These are phyloP conservation scores for Mycosphaerelloides madeirae DNA, from an alignment of 2,329 filamentous ascomycete genomes.

Conservation along the genomic window DNA sequence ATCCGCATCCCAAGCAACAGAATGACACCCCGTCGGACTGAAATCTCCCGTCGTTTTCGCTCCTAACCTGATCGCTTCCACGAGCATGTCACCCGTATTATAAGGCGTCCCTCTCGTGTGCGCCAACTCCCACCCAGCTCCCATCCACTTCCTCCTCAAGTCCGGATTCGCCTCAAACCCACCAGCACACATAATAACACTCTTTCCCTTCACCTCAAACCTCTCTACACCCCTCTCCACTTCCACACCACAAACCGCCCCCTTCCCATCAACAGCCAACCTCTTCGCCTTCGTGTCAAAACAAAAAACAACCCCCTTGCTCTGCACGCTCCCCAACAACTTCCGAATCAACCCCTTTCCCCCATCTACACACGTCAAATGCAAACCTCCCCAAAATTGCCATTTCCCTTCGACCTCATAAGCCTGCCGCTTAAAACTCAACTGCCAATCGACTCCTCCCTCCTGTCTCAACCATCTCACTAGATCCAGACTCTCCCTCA, in stretches of 20 bases:
- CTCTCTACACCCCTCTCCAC: slow-evolving; percentile 26
- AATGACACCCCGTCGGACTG: slow-evolving; percentile 62
- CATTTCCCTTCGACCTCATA: slow-evolving; percentile 57
- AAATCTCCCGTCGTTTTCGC: slow-evolving; percentile 49
- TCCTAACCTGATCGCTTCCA: slow-evolving; percentile 49
- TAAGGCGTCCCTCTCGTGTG: slow-evolving; percentile 60
- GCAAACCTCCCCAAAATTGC: slow-evolving; percentile 64
- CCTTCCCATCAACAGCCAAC: slow-evolving; percentile 35
- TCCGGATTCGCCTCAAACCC: slow-evolving; percentile 60
- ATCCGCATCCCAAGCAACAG: slow-evolving; percentile 61
- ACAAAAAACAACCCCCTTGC: slow-evolving; percentile 41
- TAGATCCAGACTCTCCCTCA: slow-evolving; percentile 34
- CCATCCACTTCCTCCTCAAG: slow-evolving; percentile 53
- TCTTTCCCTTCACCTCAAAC: slow-evolving; percentile 32
- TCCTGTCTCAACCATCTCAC: slow-evolving; percentile 29
- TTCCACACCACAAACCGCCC: slow-evolving; percentile 32
- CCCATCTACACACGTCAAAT: slow-evolving; percentile 55
- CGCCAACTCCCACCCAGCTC: slow-evolving; percentile 59
- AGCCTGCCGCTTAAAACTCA: slow-evolving; percentile 62
- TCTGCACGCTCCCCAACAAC: slow-evolving; percentile 42
- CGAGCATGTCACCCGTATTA: slow-evolving; percentile 57
- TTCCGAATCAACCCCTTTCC: slow-evolving; percentile 56
- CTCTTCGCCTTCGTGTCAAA: slow-evolving; percentile 46
- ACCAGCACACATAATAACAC: slow-evolving; percentile 55
- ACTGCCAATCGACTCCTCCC: slow-evolving; percentile 33